Percentiles rank a stretch among this genome's conserved stretches.
These are phyloP conservation scores for Cutaneotrichosporon cutaneum DNA, from an alignment of 1,284 basidiomycete genomes.

Conservation along the genomic window DNA sequence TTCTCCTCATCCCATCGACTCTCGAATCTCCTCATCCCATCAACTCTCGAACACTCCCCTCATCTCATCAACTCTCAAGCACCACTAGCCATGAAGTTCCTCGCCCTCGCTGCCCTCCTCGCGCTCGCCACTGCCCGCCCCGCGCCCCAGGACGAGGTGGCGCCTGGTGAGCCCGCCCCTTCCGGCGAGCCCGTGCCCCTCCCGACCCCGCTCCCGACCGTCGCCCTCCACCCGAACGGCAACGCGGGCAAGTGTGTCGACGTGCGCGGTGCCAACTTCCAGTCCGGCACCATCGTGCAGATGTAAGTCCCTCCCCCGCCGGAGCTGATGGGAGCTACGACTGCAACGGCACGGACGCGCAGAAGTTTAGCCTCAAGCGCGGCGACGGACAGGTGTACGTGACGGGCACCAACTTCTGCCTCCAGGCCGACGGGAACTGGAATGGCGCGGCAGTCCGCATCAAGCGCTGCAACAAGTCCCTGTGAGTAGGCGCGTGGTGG, in stretches of 20 bases:
- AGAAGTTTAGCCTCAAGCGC: conserved; percentile 16
- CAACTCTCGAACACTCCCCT: background rate
- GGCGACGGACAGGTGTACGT: conserved; percentile 13
- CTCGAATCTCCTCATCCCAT: background rate
- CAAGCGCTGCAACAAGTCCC: conserved; percentile 25
- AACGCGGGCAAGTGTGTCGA: conserved; percentile 38
- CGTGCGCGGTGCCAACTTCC: conserved; percentile 19
- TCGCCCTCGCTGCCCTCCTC: conserved; percentile 13
- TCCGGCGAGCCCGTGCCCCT: background rate
- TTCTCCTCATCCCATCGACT: too few relatives aligned
- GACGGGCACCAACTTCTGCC: conserved; percentile 32
- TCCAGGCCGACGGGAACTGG: conserved; percentile 21
- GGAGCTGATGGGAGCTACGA: conserved; percentile 17
- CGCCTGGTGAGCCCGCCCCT: background rate
- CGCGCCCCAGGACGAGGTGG: conserved; percentile 14
- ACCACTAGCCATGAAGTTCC: background rate
- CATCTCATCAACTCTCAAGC: background rate
- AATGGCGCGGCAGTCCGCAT: conserved; percentile 24
- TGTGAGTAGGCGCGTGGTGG: background rate
- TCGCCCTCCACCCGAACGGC: conserved; percentile 37
- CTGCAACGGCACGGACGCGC: conserved; percentile 26
- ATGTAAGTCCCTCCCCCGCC: background rate
- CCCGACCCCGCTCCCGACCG: conserved; percentile 20
- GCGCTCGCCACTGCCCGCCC: conserved; percentile 10
- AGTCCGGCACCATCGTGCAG: conserved; percentile 27